Conservation (phyloP, 2,329 filamentous ascomycete species). For the Chrysoporthe cubensis region DNA sequence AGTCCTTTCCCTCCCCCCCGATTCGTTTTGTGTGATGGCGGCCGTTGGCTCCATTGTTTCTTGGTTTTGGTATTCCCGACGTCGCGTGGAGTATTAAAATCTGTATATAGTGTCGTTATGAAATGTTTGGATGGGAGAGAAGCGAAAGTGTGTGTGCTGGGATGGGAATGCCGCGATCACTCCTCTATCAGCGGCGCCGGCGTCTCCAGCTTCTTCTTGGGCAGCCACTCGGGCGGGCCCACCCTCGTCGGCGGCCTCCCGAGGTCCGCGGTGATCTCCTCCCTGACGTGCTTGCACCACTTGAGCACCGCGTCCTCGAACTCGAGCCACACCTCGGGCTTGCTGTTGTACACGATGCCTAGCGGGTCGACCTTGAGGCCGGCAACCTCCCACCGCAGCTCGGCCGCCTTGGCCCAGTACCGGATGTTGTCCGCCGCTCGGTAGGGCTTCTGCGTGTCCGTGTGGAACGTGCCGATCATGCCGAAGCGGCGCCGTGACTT, state of each 20-base stretch:
- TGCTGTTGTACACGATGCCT: constrained; percentile 78
- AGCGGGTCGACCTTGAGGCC: constrained; percentile 78
- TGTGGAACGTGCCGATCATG: constrained; percentile 84
- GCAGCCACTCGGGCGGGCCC: constrained; percentile 25
- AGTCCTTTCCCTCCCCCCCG: not conserved
- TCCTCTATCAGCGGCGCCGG: constrained; percentile 23
- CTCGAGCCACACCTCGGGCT: constrained; percentile 71
- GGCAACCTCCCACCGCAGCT: constrained; percentile 88
- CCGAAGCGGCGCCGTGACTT: constrained; percentile 87
- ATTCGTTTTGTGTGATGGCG: not conserved
- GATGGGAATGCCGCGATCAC: not conserved
- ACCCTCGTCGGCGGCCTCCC: constrained; percentile 27
- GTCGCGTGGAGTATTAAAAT: not conserved
- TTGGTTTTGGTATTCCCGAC: constrained; percentile 1
- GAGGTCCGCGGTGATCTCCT: constrained; percentile 76
- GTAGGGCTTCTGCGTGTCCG: constrained; percentile 94
- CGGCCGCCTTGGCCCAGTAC: constrained; percentile 95
- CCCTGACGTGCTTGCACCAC: constrained; percentile 82
- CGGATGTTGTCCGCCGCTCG: constrained; percentile 90
- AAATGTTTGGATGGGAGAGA: not conserved
- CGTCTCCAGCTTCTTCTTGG: constrained; percentile 22
- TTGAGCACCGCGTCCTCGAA: constrained; percentile 82
- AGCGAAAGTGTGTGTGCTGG: not conserved
- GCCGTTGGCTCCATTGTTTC: not conserved
- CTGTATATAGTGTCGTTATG: not conserved